Evolutionary conservation across 345 rosid species (phyloP), one percentile per base, ranked within the genome.

Genomic region (Raphanus sativus): DNA sequence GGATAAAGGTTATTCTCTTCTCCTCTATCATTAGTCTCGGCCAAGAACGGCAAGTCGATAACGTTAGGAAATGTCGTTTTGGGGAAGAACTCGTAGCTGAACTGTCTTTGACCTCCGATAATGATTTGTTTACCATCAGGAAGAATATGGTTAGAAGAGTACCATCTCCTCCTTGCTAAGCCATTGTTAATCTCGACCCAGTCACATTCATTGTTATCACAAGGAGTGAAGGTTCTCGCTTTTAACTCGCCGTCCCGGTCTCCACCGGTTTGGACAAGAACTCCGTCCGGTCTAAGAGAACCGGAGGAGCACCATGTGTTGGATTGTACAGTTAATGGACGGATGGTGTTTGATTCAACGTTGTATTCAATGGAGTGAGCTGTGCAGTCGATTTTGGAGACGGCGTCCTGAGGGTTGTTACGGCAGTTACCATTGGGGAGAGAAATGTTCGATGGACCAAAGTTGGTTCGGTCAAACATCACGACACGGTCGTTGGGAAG

Each of bases 261-360:
- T 29, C 92, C 94, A 1, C 97, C 97, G 4, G 94, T 85, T 64
- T 91, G 97, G 38, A 91, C 65, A 25, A 91, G 85, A 1, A 69
- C 38, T 3, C 97, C 97, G 26, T 92, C 87, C 6, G 89, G 81
- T 73, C 58, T 56, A 15, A 85, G 80, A 12, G 91, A 78, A 2
- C 98, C 97, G 13, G 98, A 93, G 11, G 97, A 93, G 77, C 98
- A 91, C 97, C 95, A 93, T 8, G 89, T 89, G 55, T 91, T 79
- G 4, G 89, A 86, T 70, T 81, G 92, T 24, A 93, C 95, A 70
- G 80, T 85, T 32, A 91, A 89, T 4, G 97, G 84, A 21, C 95
- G 68, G 74, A 87, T 12, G 4, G 48, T 74, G 62, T 93, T 88
- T 6, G 79, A 6, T 6, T 78, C 42, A 25, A 86, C 90, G 80